Evolutionary conservation across 331 rosid species (phyloP).

Genomic region (Malus hybrid): DNA sequence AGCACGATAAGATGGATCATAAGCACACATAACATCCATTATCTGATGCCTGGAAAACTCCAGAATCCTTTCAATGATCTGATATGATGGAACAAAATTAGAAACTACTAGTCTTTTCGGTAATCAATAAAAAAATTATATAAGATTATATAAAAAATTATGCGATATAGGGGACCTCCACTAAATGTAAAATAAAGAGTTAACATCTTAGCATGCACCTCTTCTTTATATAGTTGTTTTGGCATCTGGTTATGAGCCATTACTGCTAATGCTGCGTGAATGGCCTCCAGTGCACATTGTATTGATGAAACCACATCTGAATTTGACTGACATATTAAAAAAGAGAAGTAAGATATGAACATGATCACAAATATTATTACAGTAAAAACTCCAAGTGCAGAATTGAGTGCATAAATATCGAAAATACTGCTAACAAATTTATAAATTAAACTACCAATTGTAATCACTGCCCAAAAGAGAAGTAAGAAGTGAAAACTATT

Average conservation of each 20-base stretch:
- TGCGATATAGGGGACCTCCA: background rate
- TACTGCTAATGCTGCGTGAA: slow-evolving; percentile 84
- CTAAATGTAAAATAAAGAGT: background rate
- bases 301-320: slow-evolving; percentile 66
- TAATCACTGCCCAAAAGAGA: background rate
- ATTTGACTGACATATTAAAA: slow-evolving; percentile 58
- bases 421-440: background rate
- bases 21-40: slow-evolving; percentile 90
- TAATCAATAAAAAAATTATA: background rate
- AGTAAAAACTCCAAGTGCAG: background rate
- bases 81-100: slow-evolving; percentile 10
- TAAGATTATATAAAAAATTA: background rate
- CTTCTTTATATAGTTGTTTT: slow-evolving; percentile 90
- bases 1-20: slow-evolving; percentile 86
- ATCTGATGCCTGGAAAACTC: slow-evolving; percentile 92
- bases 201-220: slow-evolving; percentile 37
- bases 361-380: background rate
- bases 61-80: slow-evolving; percentile 92
- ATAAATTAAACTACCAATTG: background rate
- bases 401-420: background rate
- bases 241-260: slow-evolving; percentile 90
- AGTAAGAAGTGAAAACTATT: background rate
- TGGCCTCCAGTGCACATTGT: slow-evolving; percentile 82
- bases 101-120: background rate
- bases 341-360: slow-evolving; percentile 8